Evolutionary conservation across 257 asterid genomes (phyloP).

Genomic region (Linaria vulgaris): DNA sequence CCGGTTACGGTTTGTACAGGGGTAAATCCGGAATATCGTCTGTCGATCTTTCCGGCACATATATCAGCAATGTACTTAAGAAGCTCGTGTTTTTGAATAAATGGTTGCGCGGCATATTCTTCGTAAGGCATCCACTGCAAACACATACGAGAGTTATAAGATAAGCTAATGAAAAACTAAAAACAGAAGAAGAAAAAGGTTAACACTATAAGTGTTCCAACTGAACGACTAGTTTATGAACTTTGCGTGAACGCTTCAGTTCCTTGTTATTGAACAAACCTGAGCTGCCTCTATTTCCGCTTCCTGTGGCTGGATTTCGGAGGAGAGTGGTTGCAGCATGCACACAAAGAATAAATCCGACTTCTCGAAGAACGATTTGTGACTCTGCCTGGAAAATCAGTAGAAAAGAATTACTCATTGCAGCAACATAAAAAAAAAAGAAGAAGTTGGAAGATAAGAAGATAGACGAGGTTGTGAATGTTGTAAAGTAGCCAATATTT

Average conservation of each 20-base stretch:
- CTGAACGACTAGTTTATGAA: not conserved
- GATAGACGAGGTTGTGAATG: not conserved
- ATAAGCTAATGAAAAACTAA: not conserved
- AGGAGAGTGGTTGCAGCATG: conserved; percentile 84
- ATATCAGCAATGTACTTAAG: conserved; percentile 45
- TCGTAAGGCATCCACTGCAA: conserved; percentile 93
- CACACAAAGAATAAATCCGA: conserved; percentile 89
- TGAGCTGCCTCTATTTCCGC: conserved; percentile 93
- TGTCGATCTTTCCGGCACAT: conserved; percentile 58
- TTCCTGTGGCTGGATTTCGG: conserved; percentile 69
- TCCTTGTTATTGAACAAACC: conserved; percentile 39
- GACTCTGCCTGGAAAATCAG: conserved; percentile 70
- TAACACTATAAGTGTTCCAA: not conserved
- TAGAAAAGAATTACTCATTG: not conserved
- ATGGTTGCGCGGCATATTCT: conserved; percentile 76
- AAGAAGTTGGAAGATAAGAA: not conserved
- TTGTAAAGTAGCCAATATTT: not conserved
- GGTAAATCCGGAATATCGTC: conserved; percentile 61
- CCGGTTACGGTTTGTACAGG: conserved; percentile 38
- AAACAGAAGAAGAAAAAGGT: not conserved
- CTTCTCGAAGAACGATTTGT: conserved; percentile 76
- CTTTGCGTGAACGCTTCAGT: not conserved
- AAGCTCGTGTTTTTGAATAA: conserved; percentile 67
- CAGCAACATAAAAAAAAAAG: conserved; percentile 6
- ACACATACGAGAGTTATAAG: not conserved